phyloP scores from a whole-genome alignment of 1,284 basidiomycete genomes.

The Vanrija pseudolonga region DNA sequence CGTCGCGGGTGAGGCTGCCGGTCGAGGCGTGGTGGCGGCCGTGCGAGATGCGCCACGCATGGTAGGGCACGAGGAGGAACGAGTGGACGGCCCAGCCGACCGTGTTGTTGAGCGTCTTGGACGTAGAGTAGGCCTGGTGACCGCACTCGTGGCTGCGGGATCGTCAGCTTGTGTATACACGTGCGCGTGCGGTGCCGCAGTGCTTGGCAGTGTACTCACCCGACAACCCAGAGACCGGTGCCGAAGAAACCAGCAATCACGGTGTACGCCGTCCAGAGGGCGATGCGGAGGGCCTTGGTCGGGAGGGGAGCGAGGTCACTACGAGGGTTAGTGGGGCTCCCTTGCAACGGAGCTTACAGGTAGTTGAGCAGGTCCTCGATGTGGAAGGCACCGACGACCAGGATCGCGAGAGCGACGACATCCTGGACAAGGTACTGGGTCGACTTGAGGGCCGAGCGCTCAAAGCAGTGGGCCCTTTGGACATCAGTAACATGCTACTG shows the following conservation, averaged over 20 bases:
- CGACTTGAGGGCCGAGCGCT: conserved; percentile 82
- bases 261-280: conserved; percentile 77
- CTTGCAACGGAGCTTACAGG: conserved; percentile 24
- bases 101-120: conserved; percentile 86
- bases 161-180: not conserved
- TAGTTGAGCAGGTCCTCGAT: conserved; percentile 56
- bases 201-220: conserved; percentile 49
- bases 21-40: conserved; percentile 96
- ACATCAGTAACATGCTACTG: not conserved
- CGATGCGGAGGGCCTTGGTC: conserved; percentile 39
- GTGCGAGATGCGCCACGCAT: conserved; percentile 96
- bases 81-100: conserved; percentile 96
- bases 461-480: conserved; percentile 80
- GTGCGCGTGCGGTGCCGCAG: not conserved
- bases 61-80: conserved; percentile 89
- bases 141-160: conserved; percentile 61
- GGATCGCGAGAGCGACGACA: conserved; percentile 61
- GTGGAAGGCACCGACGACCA: conserved; percentile 68
- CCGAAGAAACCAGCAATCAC: conserved; percentile 81
- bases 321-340: conserved; percentile 9
- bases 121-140: conserved; percentile 96
- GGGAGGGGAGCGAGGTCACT: conserved; percentile 29
- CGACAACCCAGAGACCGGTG: conserved; percentile 93
- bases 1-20: conserved; percentile 90
- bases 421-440: conserved; percentile 81